phyloP scores from a whole-genome alignment of 768 basidiomycete species.

The Phaeotremella fagi region DNA sequence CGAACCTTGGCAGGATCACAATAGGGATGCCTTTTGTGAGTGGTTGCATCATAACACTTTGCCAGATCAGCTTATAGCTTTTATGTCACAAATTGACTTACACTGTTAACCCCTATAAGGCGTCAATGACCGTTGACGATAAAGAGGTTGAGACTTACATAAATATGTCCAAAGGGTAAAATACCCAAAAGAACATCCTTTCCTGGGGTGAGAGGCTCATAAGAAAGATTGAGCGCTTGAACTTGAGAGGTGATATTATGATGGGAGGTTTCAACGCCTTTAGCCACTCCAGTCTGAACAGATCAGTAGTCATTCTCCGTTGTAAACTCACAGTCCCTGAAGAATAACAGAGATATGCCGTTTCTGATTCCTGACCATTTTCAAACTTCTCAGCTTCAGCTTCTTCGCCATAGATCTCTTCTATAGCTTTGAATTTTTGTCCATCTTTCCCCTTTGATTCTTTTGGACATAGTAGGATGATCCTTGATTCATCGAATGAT shows the following conservation, averaged over 20 bases:
- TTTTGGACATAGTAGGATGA: conserved; percentile 55
- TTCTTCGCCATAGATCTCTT: conserved; percentile 20
- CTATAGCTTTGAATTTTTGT: conserved; percentile 17
- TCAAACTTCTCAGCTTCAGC: conserved; percentile 3
- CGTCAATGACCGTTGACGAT: not conserved
- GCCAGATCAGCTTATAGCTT: conserved; percentile 1
- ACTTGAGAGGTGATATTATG: conserved; percentile 62
- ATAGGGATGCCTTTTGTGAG: conserved; percentile 42
- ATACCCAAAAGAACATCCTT: conserved; percentile 60
- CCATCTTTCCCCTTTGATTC: conserved; percentile 33
- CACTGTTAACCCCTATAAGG: conserved; percentile 7
- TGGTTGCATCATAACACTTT: conserved; percentile 36
- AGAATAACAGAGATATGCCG: conserved; percentile 47
- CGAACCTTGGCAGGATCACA: conserved; percentile 59
- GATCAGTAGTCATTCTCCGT: not conserved
- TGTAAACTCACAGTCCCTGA: conserved; percentile 38
- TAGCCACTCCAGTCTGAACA: conserved; percentile 37
- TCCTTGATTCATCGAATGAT: conserved; percentile 54
- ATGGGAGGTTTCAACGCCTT: conserved; percentile 50
- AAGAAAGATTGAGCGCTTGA: conserved; percentile 54
- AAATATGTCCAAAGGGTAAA: conserved; percentile 60
- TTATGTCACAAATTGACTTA: conserved; percentile 3
- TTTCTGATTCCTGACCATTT: conserved; percentile 25
- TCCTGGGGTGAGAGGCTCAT: conserved; percentile 50
- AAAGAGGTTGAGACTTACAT: conserved; percentile 42